Percentiles rank a stretch among this genome's conserved stretches.
phyloP scores from a whole-genome alignment of 2,329 filamentous ascomycete species.

The Cladosporium sp. region DNA sequence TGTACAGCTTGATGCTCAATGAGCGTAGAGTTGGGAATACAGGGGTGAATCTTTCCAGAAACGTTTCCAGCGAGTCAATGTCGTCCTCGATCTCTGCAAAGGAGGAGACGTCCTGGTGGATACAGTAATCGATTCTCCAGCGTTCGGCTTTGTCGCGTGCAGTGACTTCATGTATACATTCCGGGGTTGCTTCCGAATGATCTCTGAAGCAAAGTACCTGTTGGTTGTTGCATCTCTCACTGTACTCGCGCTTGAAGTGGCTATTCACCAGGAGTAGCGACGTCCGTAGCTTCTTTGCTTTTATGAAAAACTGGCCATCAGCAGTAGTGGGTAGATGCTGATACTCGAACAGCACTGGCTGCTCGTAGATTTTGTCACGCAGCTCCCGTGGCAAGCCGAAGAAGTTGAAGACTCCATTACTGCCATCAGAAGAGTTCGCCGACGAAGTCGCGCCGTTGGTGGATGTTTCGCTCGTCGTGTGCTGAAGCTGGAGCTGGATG shows the following conservation, averaged over 20 bases:
- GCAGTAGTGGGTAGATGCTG: neutral
- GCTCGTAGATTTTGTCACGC: slow-evolving; percentile 15
- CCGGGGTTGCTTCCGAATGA: neutral
- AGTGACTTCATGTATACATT: too few species aligned
- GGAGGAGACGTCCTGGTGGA: too few species aligned
- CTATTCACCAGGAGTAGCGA: neutral
- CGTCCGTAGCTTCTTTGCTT: neutral
- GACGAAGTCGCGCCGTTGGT: neutral
- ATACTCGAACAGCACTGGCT: neutral
- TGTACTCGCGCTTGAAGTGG: neutral
- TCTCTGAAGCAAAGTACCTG: neutral
- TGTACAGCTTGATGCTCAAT: too few species aligned
- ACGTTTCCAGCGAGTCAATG: too few species aligned
- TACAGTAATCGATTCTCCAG: too few species aligned
- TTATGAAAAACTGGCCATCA: neutral
- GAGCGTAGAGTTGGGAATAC: too few species aligned
- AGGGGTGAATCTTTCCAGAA: too few species aligned
- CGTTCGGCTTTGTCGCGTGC: too few species aligned
- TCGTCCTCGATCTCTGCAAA: too few species aligned
- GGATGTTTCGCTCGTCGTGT: too few species aligned
- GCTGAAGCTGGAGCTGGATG: too few species aligned
- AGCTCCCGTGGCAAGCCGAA: slow-evolving; percentile 14
- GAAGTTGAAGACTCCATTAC: neutral
- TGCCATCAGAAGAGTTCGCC: neutral
- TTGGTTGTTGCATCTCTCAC: neutral